Percentiles rank a stretch among this genome's conserved stretches.
phyloP scores from a whole-genome alignment of 2,329 filamentous ascomycete species.

The Fusarium stilboides region DNA sequence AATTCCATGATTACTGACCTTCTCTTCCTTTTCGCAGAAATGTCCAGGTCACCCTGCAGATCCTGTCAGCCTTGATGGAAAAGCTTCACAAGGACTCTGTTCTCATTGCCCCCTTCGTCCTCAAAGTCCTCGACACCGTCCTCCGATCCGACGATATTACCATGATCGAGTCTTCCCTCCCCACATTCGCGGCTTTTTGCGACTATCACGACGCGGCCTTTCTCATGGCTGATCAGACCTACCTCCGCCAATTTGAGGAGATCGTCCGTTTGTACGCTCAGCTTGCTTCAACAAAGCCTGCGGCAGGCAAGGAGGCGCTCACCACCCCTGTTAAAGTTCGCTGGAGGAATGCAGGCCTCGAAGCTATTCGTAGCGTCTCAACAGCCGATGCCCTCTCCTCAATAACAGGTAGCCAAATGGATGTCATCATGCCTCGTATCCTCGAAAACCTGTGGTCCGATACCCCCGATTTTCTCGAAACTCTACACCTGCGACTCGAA shows the following conservation, averaged over 20 bases:
- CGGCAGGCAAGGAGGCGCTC: constrained; percentile 66
- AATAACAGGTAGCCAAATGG: constrained; percentile 81
- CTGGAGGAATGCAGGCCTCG: constrained; percentile 81
- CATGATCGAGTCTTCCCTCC: constrained; percentile 91
- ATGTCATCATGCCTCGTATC: constrained; percentile 85
- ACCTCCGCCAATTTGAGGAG: constrained; percentile 85
- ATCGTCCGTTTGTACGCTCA: constrained; percentile 85
- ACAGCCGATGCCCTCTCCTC: constrained; percentile 84
- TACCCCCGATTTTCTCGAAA: constrained; percentile 77
- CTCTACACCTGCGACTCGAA: constrained; percentile 77
- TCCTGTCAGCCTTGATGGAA: constrained; percentile 91
- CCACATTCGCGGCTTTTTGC: constrained; percentile 91
- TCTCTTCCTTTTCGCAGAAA: constrained; percentile 69
- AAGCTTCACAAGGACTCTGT: constrained; percentile 92
- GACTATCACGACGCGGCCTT: constrained; percentile 88
- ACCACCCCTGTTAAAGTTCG: constrained; percentile 83
- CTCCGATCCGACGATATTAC: constrained; percentile 89
- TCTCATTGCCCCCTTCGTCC: constrained; percentile 86
- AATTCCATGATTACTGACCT: constrained; percentile 18
- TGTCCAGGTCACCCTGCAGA: constrained; percentile 94
- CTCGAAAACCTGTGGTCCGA: constrained; percentile 88
- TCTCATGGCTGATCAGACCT: constrained; percentile 87
- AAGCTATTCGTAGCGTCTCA: constrained; percentile 85
- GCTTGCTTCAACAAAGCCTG: constrained; percentile 78
- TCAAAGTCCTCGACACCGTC: constrained; percentile 87